Conservation (phyloP, 768 basidiomycete species). For the Chalciporus piperatus region DNA sequence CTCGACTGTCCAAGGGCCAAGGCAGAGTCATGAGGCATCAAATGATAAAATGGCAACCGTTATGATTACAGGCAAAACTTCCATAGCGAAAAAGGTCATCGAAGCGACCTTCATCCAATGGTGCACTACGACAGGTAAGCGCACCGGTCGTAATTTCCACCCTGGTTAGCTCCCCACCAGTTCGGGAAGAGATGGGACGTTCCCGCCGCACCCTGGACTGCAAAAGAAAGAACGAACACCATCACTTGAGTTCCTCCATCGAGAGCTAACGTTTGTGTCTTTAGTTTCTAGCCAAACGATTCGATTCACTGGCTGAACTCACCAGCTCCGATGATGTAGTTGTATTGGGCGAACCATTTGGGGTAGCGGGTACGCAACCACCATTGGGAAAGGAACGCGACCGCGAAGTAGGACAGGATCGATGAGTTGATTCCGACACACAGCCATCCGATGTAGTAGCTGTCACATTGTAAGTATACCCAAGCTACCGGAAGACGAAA, state of each 20-base stretch:
- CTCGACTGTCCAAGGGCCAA: too few relatives aligned
- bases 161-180: conserved; percentile 60
- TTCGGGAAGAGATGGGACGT: conserved; percentile 47
- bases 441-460: conserved; percentile 42
- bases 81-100: too few relatives aligned
- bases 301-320: conserved; percentile 1
- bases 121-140: conserved; percentile 19
- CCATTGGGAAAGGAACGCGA: conserved; percentile 57
- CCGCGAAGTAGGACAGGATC: conserved; percentile 43
- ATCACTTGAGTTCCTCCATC: conserved; percentile 49
- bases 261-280: conserved; percentile 22
- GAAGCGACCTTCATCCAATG: too few relatives aligned
- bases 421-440: conserved; percentile 56
- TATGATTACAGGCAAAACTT: too few relatives aligned
- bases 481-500: neutral
- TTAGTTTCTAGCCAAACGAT: neutral
- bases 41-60: too few relatives aligned
- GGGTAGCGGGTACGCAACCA: conserved; percentile 59
- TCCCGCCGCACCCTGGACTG: conserved; percentile 52
- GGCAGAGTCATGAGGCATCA: too few relatives aligned
- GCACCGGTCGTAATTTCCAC: conserved; percentile 37
- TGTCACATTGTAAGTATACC: conserved; percentile 10
- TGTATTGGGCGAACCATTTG: conserved; percentile 66
- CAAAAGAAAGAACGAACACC: conserved; percentile 50
- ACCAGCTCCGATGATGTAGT: conserved; percentile 64